Evolutionary conservation across 768 basidiomycete species (phyloP), one percentile per base, ranked within the genome.

Genomic region (Boletus bicolor): DNA sequence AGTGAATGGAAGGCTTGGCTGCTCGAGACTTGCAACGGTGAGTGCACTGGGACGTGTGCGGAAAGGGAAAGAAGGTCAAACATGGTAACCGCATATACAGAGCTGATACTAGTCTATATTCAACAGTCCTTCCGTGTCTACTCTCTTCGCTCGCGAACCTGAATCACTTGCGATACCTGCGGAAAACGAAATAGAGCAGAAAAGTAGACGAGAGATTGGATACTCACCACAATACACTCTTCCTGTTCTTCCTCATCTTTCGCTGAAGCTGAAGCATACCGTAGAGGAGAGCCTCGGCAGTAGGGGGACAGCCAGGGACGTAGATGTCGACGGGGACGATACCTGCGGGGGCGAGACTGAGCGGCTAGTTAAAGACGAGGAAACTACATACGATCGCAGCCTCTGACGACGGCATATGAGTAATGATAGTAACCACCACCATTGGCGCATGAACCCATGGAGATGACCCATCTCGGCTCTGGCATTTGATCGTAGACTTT

Each of bases 401-500:
- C 97, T 45, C 97, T 87, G 37, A 98, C 97, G 58, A 99, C 97
- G 30, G 95, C 94, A 75, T 99, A 99, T 28, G 96, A 97, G 73
- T 98, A 97, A 75, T 96, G 94, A 73, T 95, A 94, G 77, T 94
- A 95, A 15, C 93, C 94, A 53, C 94, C 93, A 32, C 97, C 97
- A 72, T 98, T 98, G 17, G 97, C 97, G 73, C 97, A 99, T 5
- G 96, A 98, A 44, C 97, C 97, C 97, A 99, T 98, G 26, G 96
- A 98, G 68, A 99, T 90, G 55, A 99, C 97, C 97, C 97, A 99
- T 68, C 96, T 90, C 85, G 97, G 97, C 67, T 98, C 94, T 34
- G 97, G 97, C 96, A 98, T 98, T 73, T 99, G 93, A 73, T 95
- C 93, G 66, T 94, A 94, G 53, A 94, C 95, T 73, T 94, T 98